A percentile compares a stretch with the other conserved stretches of the same genome.
Conservation (phyloP, 306 rosid species). For the Ormosia emarginata region DNA sequence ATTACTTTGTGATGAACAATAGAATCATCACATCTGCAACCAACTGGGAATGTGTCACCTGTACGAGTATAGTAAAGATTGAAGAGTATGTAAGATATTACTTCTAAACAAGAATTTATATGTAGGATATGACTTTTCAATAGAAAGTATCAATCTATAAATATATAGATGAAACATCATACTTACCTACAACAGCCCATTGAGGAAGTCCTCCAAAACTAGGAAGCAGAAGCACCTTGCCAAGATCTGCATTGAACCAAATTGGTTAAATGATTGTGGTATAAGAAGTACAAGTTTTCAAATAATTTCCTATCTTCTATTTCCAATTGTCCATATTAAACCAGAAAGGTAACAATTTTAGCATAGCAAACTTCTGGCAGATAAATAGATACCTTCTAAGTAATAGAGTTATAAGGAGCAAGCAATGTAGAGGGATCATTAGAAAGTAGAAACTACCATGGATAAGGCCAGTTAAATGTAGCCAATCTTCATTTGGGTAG, state of each 20-base stretch:
- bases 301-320: not conserved
- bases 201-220: slow-evolving; percentile 84
- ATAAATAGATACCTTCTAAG: not conserved
- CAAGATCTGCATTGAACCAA: slow-evolving; percentile 54
- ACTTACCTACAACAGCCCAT: slow-evolving; percentile 80
- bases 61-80: not conserved
- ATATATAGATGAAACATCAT: not conserved
- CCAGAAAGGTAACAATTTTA: not conserved
- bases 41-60: slow-evolving; percentile 86
- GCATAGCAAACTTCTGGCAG: not conserved
- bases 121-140: not conserved
- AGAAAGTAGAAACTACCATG: slow-evolving; percentile 47
- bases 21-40: slow-evolving; percentile 74
- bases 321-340: not conserved
- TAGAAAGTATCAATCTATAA: not conserved
- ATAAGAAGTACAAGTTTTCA: not conserved
- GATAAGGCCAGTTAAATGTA: slow-evolving; percentile 76
- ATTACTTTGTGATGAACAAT: slow-evolving; percentile 74
- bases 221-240: slow-evolving; percentile 86
- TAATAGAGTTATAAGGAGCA: not conserved
- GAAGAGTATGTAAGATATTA: not conserved
- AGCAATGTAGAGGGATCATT: not conserved
- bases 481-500: slow-evolving; percentile 77
- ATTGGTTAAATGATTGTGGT: not conserved
- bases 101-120: not conserved